Evolutionary conservation across 768 basidiomycete genomes (phyloP).

Genomic region (Inosperma sp.): DNA sequence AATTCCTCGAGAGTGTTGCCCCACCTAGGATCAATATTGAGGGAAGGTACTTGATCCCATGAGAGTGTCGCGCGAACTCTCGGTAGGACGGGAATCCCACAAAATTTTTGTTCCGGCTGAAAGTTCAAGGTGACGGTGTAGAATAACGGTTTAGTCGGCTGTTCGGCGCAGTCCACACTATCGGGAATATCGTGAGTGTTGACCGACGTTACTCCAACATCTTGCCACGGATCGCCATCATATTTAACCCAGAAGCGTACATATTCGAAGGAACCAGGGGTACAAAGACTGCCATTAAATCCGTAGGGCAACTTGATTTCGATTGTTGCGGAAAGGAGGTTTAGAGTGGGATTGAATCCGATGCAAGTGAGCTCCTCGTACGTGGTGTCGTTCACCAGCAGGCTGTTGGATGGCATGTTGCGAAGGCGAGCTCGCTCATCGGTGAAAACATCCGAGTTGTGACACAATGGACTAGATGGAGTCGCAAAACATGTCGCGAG

Average conservation of each 20-base stretch:
- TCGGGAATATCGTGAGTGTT: not conserved
- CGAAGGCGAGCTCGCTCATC: not conserved
- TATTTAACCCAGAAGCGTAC: too few relatives aligned
- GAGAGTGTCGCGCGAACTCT: not conserved
- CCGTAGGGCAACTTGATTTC: not conserved
- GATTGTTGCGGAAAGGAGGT: too few relatives aligned
- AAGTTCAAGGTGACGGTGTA: not conserved
- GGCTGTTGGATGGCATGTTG: not conserved
- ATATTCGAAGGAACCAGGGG: not conserved
- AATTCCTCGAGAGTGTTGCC: not conserved
- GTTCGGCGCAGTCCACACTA: not conserved
- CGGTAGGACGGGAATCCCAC: not conserved
- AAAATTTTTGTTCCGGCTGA: not conserved
- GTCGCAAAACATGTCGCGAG: too few relatives aligned
- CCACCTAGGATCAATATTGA: not conserved
- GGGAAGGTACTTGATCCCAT: not conserved
- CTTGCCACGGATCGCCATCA: not conserved
- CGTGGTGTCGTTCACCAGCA: not conserved
- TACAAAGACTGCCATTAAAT: not conserved
- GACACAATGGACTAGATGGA: not conserved
- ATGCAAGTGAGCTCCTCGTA: not conserved
- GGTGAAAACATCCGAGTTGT: not conserved
- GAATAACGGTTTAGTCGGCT: not conserved
- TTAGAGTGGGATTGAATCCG: not conserved
- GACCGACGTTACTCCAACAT: not conserved